These are phyloP conservation scores for Boletus tylopilopsis DNA, from an alignment of 768 basidiomycete genomes.

Conservation along the genomic window DNA sequence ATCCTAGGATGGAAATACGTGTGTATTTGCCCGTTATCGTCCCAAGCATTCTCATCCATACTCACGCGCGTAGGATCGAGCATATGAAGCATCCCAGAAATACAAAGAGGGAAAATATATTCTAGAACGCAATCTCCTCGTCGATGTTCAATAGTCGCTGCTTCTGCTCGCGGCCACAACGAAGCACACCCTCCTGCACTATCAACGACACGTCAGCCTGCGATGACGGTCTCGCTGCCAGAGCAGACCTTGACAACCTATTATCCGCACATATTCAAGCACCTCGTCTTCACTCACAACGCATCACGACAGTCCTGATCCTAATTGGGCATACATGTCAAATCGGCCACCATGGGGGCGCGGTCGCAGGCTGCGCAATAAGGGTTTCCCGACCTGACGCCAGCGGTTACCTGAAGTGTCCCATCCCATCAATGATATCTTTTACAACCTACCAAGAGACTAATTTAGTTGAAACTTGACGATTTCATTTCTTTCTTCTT, in stretches of 20 bases:
- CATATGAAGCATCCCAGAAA: conserved; percentile 85
- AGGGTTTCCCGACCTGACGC: conserved; percentile 8
- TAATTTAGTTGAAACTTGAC: conserved; percentile 20
- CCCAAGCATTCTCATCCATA: not conserved
- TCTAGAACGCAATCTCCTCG: conserved; percentile 87
- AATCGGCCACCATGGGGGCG: conserved; percentile 5
- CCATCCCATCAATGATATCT: conserved; percentile 18
- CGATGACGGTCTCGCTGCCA: conserved; percentile 13
- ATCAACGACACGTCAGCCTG: conserved; percentile 5
- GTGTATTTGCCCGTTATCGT: conserved; percentile 7
- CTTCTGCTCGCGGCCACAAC: conserved; percentile 6
- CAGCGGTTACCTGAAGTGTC: conserved; percentile 16
- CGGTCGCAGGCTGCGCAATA: conserved; percentile 6
- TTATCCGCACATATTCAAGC: conserved; percentile 9
- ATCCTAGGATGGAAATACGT: conserved; percentile 99
- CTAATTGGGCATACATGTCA: conserved; percentile 22
- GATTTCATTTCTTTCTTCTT: conserved; percentile 1
- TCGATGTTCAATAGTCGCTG: conserved; percentile 68
- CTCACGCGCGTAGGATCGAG: conserved; percentile 65
- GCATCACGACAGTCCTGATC: conserved; percentile 19
- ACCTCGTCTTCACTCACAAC: conserved; percentile 16
- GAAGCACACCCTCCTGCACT: conserved; percentile 4
- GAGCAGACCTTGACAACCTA: conserved; percentile 13
- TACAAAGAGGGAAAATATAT: conserved; percentile 99
- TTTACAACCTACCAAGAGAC: conserved; percentile 8